Evolutionary conservation across 1,284 basidiomycete genomes (phyloP), one percentile per base, ranked within the genome.

Genomic region (Microbotryum lychnidis-dioicae): DNA sequence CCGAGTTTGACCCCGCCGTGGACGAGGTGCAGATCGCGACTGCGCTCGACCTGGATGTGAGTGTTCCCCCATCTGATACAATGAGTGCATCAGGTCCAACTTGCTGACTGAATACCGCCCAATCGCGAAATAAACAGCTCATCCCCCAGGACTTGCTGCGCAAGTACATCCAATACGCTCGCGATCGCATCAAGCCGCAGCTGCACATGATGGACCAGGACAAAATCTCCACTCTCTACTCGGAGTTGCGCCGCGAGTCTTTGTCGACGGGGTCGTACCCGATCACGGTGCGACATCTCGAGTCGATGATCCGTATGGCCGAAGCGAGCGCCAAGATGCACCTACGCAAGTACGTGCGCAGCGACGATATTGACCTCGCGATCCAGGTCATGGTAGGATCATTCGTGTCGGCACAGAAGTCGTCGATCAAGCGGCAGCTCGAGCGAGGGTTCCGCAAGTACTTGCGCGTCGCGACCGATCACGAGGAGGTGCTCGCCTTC

Each of bases 311-410:
- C 76, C 86, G 96, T 50, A 98, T 98, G 96, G 84, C 91, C 2
- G 94, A 99, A 76, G 93, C 96, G 18, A 91, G 88, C 70, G 96
- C 94, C 51, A 97, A 97, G 80, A 98, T 99, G 94, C 87, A 93
- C 62, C 79, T 99, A 66, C 82, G 96, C 55, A 94, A 98, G 76
- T 97, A 90, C 73, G 96, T 98, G 53, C 84, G 96, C 47, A 80
- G 85, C 16, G 96, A 98, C 76, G 96, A 98, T 75, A 93, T 99
- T 70, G 93, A 99, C 75, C 78, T 97, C 57, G 94, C 96, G 2
- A 97, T 99, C 69, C 90, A 91, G 67, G 92, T 97, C 46, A 88
- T 91, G 3, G 86, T 99, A 29, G 87, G 87, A 62, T 92, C 89
- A 76, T 99, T 99, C 75, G 89, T 99, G 61, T 91, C 78, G 69